Base-by-base conservation (phyloP, 305 asterid genomes). In the Salvia sclarea region DNA sequence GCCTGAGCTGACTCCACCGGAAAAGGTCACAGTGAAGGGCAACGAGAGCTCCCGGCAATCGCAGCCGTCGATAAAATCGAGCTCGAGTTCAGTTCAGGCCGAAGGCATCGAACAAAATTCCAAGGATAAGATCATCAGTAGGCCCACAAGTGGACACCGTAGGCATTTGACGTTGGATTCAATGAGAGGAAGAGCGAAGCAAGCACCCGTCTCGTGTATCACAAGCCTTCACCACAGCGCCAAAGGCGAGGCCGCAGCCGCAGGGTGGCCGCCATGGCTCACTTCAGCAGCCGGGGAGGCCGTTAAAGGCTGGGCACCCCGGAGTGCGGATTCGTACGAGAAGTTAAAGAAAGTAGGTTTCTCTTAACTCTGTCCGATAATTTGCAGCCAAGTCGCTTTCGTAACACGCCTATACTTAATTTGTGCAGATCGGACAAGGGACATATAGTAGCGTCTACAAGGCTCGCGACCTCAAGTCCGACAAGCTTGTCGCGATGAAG, bases 251-350 rank as follows among this genome's bases (percentile, higher is more conserved):
- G 85, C 84, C 18, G 76, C 69, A 31, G 85, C 89, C 8, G 91
- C 88, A 3, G 97, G 96, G 60, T 90, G 98, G 97, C 98, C 98
- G n/a, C 73, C 87, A 0, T 92, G 98, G 98, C 88, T 92, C 35
- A 75, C 84, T 75, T 85, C 96, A 7, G 98, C 87, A 22, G 92
- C 98, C n/a, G 89, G 80, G 7, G 98, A 90, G 59, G 98, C 97
- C 47, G 78, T 90, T 69, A 90, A 83, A 64, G 98, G 98, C 4
- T 88, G 95, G 96, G 41, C 78, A 70, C 98, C 98, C 16, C 81
- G 93, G 59, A 88, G 86, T 70, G 88, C 95, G n/a, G 96, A 92
- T 43, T 85, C 98, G 5, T 92, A 81, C 57, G 88, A 90, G 75
- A 92, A 84, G 62, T 38, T 92, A 61, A 60, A 80, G 76, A 90